Base-by-base conservation (phyloP, 139 green algal genomes). In the Coelastrella sp. region DNA sequence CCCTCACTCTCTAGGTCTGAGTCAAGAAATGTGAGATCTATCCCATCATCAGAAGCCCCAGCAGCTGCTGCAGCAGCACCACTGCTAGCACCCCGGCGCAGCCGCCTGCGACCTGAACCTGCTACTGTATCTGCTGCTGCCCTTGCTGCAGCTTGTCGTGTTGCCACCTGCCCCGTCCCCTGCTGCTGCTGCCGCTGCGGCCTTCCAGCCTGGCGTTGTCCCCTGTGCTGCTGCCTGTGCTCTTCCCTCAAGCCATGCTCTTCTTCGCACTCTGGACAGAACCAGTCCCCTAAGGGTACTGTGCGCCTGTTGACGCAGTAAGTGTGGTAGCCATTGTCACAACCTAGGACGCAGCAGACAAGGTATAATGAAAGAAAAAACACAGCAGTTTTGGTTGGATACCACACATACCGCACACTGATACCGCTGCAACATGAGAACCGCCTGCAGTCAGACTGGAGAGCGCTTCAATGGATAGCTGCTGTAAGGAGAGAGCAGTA, bases 211-310 rank as follows among this genome's bases (percentile, higher is more conserved):
- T 24, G 68, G 68, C 68, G 68, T 19, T 57, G 8, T 27, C 22
- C 35, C 24, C n/a, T 66, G 27, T 65, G 49, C 66, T 78, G 63
- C 27, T 58, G 58, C 49, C 57, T 63, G 15, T 63, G 63, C 83
- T 78, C 20, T 68, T 78, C 24, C 3, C 65, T 58, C 68, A 75
- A 20, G 59, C 59, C 8, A 57, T 60, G 75, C 58, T 81, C 65
- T 60, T 88, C 11, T 27, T 70, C 19, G 74, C 92, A 95, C 12
- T 79, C 15, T 5, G 73, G 73, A 63, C 96, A 98, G 84, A 94
- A 96, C 95, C 95, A 98, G 7, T 96, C 92, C 27, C 92, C 95
- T 24, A 94, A 72, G 3, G 96, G 96, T 0, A 98, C 87, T 19
- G 57, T 78, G 5, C 82, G 59, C 58, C 96, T 88, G 0, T 90